phyloP scores from a whole-genome alignment of 1,139 yeast species.

The Geotrichum restrictum region DNA sequence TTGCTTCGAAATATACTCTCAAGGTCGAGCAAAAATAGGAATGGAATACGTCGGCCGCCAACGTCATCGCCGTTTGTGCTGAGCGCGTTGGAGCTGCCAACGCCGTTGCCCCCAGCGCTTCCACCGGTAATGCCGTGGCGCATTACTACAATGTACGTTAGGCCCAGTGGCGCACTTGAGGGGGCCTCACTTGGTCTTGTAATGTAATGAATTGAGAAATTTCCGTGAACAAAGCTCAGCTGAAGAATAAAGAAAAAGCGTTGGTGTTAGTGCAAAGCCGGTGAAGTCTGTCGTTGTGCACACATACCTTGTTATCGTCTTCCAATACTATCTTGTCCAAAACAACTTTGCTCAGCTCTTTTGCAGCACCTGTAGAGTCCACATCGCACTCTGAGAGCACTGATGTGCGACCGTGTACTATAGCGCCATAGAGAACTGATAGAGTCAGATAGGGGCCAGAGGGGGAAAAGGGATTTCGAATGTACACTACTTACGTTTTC shows the following conservation, averaged over 20 bases:
- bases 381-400: slow-evolving; percentile 26
- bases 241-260: slow-evolving; percentile 10
- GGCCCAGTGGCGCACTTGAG: slow-evolving; percentile 31
- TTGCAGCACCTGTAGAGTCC: slow-evolving; percentile 25
- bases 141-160: slow-evolving; percentile 35
- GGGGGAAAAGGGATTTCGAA: background rate
- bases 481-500: background rate
- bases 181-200: slow-evolving; percentile 29
- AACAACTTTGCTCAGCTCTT: slow-evolving; percentile 31
- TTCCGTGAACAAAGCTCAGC: slow-evolving; percentile 37
- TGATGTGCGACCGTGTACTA: slow-evolving; percentile 31
- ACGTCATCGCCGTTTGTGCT: background rate
- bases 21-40: slow-evolving; percentile 35
- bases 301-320: slow-evolving; percentile 31
- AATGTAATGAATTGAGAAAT: slow-evolving; percentile 37
- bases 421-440: slow-evolving; percentile 34
- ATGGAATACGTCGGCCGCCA: slow-evolving; percentile 37
- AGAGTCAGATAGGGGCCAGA: background rate
- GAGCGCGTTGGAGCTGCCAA: too few relatives aligned
- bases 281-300: background rate
- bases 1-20: slow-evolving; percentile 29
- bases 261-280: background rate
- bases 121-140: slow-evolving; percentile 5
- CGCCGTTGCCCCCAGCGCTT: background rate
- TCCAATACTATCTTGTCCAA: slow-evolving; percentile 29